These are phyloP conservation scores for Claviceps sp. DNA, from an alignment of 2,329 filamentous ascomycete genomes.

Conservation along the genomic window DNA sequence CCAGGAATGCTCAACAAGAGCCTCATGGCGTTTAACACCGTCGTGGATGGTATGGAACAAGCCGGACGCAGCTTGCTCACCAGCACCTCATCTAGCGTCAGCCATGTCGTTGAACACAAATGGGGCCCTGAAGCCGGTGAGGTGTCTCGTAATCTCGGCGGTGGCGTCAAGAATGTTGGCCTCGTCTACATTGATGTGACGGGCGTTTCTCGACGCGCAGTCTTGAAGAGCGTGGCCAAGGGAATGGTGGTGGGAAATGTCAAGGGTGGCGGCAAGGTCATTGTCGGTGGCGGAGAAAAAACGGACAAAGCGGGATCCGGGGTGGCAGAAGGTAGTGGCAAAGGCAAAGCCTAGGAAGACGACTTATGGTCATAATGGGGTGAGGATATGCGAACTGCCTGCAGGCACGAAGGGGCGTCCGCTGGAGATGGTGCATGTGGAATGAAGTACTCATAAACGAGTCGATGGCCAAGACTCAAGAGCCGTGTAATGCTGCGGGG, in stretches of 20 bases:
- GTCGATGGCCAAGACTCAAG: background rate
- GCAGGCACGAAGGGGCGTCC: conserved; percentile 14
- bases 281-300: conserved; percentile 48
- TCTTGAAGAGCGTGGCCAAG: conserved; percentile 91
- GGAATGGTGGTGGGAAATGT: conserved; percentile 86
- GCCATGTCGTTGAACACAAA: conserved; percentile 73
- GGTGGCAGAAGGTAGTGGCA: conserved; percentile 11
- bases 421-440: background rate
- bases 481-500: background rate
- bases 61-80: conserved; percentile 67
- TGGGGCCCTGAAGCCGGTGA: conserved; percentile 79
- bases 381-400: conserved; percentile 13
- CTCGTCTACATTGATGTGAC: conserved; percentile 95
- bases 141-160: conserved; percentile 61
- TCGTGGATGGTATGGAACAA: conserved; percentile 87
- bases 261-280: conserved; percentile 56
- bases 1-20: conserved; percentile 90
- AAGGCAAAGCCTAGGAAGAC: conserved; percentile 4
- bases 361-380: conserved; percentile 15
- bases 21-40: conserved; percentile 88
- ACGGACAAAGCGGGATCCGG: conserved; percentile 6
- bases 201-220: conserved; percentile 75
- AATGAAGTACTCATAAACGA: background rate
- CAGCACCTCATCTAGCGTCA: conserved; percentile 64
- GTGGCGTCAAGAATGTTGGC: conserved; percentile 89